Evolutionary conservation across 1,139 yeast species (phyloP).

Genomic region (Taphrina deformans): DNA sequence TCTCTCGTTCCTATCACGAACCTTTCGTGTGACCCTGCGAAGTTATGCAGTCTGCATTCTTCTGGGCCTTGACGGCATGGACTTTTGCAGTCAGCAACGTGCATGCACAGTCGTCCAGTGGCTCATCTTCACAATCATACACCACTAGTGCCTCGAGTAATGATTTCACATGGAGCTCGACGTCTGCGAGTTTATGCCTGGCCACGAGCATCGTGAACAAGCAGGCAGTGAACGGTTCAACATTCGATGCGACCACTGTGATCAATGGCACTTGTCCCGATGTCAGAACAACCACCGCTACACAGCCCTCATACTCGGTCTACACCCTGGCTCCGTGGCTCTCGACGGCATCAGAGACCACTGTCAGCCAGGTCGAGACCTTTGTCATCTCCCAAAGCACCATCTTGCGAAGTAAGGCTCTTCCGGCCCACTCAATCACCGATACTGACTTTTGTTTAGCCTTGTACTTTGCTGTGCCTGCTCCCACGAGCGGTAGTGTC

Average conservation of each 20-base stretch:
- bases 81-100: not conserved
- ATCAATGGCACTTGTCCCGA: not conserved
- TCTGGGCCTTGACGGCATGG: not conserved
- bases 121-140: not conserved
- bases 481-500: not conserved
- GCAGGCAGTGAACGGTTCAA: not conserved
- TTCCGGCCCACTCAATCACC: not conserved
- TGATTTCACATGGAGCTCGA: not conserved
- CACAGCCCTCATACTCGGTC: not conserved
- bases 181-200: not conserved
- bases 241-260: not conserved
- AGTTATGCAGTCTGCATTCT: not conserved
- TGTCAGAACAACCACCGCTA: not conserved
- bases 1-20: too few relatives aligned
- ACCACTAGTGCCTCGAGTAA: not conserved
- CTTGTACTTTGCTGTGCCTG: constrained; percentile 9
- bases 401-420: not conserved
- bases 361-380: not conserved
- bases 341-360: not conserved
- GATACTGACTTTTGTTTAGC: not conserved
- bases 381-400: not conserved
- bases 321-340: constrained; percentile 21
- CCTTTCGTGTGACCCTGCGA: not conserved
- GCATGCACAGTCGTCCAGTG: not conserved
- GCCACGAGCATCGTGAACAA: not conserved